Evolutionary conservation across 805 yeast species (phyloP).

Genomic region (Zygosaccharomyces gambellarensis): DNA sequence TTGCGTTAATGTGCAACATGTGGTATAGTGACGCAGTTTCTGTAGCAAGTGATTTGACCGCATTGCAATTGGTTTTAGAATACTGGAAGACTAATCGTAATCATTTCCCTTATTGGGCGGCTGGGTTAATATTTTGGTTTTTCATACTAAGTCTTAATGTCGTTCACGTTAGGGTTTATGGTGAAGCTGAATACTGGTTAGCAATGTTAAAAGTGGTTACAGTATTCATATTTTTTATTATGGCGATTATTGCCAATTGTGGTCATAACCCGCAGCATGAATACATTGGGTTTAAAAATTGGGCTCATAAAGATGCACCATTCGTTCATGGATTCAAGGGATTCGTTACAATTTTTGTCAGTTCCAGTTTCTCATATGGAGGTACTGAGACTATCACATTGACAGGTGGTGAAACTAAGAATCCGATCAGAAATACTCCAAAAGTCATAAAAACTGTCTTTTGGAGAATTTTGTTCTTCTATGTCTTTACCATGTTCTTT

Average conservation of each 20-base stretch:
- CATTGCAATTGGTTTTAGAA: constrained; percentile 50
- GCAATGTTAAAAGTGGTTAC: constrained; percentile 55
- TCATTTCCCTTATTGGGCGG: constrained; percentile 45
- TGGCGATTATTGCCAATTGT: constrained; percentile 52
- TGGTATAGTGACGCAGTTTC: constrained; percentile 60
- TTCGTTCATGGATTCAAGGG: constrained; percentile 52
- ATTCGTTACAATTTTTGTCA: constrained; percentile 42
- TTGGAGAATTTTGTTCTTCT: constrained; percentile 53
- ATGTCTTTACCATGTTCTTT: constrained; percentile 51
- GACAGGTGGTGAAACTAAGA: constrained; percentile 51
- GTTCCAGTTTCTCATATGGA: constrained; percentile 50
- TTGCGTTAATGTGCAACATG: constrained; percentile 69
- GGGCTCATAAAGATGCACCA: constrained; percentile 54
- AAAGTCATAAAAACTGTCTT: constrained; percentile 55
- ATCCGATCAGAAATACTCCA: constrained; percentile 57
- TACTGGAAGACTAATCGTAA: constrained; percentile 40
- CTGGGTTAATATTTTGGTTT: constrained; percentile 51
- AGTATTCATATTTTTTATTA: constrained; percentile 50
- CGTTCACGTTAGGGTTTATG: constrained; percentile 51
- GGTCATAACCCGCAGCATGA: constrained; percentile 54
- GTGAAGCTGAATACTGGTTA: constrained; percentile 60
- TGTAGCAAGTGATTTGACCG: constrained; percentile 60
- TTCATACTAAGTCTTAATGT: constrained; percentile 42
- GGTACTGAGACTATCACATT: constrained; percentile 47
- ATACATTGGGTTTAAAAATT: constrained; percentile 51